Base-by-base conservation (phyloP, 176 grass and related monocot genomes). In the Raddia distichophylla region DNA sequence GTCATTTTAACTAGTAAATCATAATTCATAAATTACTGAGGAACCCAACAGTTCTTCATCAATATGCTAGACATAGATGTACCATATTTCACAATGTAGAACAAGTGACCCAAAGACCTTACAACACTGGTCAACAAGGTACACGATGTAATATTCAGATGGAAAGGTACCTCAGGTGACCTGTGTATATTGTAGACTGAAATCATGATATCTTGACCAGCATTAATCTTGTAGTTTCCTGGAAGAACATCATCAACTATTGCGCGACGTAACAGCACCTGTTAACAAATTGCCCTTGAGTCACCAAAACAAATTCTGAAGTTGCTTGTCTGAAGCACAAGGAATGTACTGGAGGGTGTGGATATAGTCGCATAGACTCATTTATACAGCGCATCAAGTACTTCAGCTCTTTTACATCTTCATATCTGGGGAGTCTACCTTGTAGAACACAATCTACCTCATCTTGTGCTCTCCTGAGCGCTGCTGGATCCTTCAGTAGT, bases 341-440 rank as follows among this genome's bases (percentile, higher is more conserved):
- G 86, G 46, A 83, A 71, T 77, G 44, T 98, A 98, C 92, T 72
- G 95, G 95, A 59, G 95, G 95, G 59, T 98, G 95, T 74, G 95
- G 95, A 86, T 95, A 98, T 75, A 98, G 95, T 62, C 95, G 88
- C 95, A 98, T 91, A 61, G 95, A 98, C 86, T 98, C 95, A 84
- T 95, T 93, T 89, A 98, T 93, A 88, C 92, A 98, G 62, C 90
- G 87, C 92, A 93, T 98, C 90, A 98, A 93, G 91, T 95, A 95
- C 72, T 95, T 98, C 78, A 98, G 72, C 91, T 98, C 86, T 89
- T 95, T 98, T 18, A 98, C 84, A 85, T 98, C 90, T 89, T 98
- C 95, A 84, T 95, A 98, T 98, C 84, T 91, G 79, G 95, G 95
- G 79, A 90, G 78, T 91, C 95, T 95, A 82, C 92, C 95, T 84